phyloP scores from a whole-genome alignment of 2,329 filamentous ascomycete species.

The Simplicillium sp. region DNA sequence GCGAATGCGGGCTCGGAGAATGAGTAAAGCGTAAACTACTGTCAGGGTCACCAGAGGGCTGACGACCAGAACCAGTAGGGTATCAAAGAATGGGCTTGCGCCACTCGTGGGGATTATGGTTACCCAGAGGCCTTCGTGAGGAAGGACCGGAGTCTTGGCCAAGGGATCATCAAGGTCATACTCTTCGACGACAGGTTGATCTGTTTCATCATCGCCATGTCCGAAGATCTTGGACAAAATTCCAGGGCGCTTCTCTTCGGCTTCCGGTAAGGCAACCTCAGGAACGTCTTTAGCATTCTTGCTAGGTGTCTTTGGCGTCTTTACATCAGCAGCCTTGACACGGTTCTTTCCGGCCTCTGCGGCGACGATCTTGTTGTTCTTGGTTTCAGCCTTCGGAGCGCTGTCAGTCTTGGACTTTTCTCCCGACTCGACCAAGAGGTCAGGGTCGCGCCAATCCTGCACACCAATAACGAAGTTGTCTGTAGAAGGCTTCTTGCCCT shows the following conservation, averaged over 20 bases:
- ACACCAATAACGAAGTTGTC: slow-evolving; percentile 75
- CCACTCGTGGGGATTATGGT: slow-evolving; percentile 87
- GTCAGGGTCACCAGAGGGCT: slow-evolving; percentile 88
- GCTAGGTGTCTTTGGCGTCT: too few relatives aligned
- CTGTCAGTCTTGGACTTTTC: slow-evolving; percentile 5
- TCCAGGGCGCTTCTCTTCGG: slow-evolving; percentile 15
- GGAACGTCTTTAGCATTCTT: slow-evolving; percentile 4
- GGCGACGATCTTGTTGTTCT: not conserved
- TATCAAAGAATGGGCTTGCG: slow-evolving; percentile 90
- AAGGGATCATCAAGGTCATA: slow-evolving; percentile 9
- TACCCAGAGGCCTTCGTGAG: slow-evolving; percentile 79
- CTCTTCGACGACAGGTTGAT: slow-evolving; percentile 13
- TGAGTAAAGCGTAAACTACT: slow-evolving; percentile 80
- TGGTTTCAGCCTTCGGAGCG: not conserved
- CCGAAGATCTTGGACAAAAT: slow-evolving; percentile 42
- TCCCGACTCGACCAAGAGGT: slow-evolving; percentile 26
- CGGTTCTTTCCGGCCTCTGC: slow-evolving; percentile 10
- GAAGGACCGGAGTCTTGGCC: slow-evolving; percentile 2
- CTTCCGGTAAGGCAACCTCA: not conserved
- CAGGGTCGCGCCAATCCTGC: slow-evolving; percentile 78
- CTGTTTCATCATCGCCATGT: slow-evolving; percentile 25
- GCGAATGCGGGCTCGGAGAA: slow-evolving; percentile 81
- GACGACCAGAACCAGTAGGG: slow-evolving; percentile 88
- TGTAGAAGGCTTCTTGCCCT: slow-evolving; percentile 18
- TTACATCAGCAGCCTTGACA: too few relatives aligned